These are phyloP conservation scores for thale cress (Arabidopsis thaliana) DNA, from an alignment of 345 rosid species.

Conservation along the genomic window DNA sequence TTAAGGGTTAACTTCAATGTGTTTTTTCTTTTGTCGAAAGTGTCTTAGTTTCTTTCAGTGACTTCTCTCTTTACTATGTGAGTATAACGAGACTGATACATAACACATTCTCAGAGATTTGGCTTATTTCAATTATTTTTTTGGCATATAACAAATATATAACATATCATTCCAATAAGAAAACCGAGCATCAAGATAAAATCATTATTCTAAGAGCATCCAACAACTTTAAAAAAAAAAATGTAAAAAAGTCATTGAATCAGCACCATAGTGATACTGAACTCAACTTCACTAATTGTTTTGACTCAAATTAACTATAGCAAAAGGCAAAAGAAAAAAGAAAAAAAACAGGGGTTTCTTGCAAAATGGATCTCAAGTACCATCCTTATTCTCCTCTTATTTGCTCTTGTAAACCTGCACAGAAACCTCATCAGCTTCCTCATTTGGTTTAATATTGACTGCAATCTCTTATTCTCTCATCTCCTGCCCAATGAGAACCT, in stretches of 20 bases:
- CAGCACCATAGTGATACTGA: background rate
- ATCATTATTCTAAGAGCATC: constrained; percentile 28
- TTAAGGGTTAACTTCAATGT: too few species aligned
- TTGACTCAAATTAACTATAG: background rate
- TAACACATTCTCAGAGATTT: background rate
- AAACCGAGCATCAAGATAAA: background rate
- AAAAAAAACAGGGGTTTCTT: background rate
- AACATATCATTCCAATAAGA: background rate
- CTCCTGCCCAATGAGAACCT: constrained; percentile 48
- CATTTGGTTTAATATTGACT: constrained; percentile 9
- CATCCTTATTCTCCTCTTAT: background rate
- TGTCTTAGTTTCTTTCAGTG: too few species aligned
- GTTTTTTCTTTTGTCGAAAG: too few species aligned
- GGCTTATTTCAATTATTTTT: background rate
- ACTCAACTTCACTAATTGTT: background rate
- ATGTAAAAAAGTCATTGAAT: background rate
- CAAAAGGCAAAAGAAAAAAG: background rate
- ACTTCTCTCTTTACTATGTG: too few species aligned
- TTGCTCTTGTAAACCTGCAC: background rate
- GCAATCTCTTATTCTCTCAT: constrained; percentile 28
- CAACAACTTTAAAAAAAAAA: constrained; percentile 9
- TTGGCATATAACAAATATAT: background rate
- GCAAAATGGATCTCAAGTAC: background rate
- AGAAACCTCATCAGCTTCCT: background rate
- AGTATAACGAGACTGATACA: background rate